Evolutionary conservation across 2,329 filamentous ascomycete genomes (phyloP).

Genomic region (Taxawa tesnikishii): DNA sequence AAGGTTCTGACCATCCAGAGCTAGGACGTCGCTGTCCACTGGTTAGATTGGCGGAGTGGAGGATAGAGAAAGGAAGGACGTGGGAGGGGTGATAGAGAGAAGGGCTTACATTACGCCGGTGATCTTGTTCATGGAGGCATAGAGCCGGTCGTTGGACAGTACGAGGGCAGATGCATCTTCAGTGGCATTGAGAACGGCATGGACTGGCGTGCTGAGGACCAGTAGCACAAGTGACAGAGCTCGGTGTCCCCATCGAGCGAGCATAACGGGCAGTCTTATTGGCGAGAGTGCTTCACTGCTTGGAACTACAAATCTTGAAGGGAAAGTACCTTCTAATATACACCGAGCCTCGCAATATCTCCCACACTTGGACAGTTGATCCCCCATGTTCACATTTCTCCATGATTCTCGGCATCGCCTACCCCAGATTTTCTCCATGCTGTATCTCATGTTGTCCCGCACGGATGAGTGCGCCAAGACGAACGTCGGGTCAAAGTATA

Average conservation of each 20-base stretch:
- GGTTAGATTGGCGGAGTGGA: background rate
- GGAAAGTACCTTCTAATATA: background rate
- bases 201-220: background rate
- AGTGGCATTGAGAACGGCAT: slow-evolving; percentile 14
- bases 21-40: slow-evolving; percentile 26
- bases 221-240: background rate
- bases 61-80: background rate
- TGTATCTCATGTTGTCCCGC: too few species aligned
- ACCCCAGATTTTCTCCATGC: too few species aligned
- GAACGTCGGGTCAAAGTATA: too few species aligned
- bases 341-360: too few species aligned
- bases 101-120: slow-evolving; percentile 31
- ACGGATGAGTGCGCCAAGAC: too few species aligned
- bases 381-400: too few species aligned
- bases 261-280: background rate
- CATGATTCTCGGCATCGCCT: too few species aligned
- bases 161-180: slow-evolving; percentile 21
- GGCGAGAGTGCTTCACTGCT: background rate
- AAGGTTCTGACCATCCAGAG: slow-evolving; percentile 39
- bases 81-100: background rate
- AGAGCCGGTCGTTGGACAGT: slow-evolving; percentile 33
- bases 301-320: background rate
- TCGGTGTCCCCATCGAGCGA: too few species aligned
- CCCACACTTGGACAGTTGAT: too few species aligned
- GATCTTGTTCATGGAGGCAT: slow-evolving; percentile 30